Evolutionary conservation across 495 filamentous ascomycete genomes (phyloP).

Genomic region (Entonaema liquescens): DNA sequence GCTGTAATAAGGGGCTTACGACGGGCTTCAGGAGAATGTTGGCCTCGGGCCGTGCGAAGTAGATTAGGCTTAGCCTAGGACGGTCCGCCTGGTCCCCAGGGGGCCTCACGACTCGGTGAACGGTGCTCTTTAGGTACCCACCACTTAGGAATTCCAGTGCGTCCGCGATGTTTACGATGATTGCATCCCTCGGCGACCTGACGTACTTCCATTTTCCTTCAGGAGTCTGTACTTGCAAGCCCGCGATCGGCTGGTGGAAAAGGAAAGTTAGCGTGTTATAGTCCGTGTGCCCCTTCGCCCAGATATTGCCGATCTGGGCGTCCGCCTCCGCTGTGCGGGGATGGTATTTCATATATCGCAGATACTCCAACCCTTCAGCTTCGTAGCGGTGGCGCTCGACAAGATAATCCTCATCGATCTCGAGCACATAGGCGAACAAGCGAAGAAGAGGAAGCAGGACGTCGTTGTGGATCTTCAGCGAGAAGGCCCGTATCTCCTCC

Average conservation of each 20-base stretch:
- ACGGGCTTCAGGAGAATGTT: slow-evolving; percentile 55
- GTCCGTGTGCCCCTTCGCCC: slow-evolving; percentile 62
- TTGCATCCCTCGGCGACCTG: slow-evolving; percentile 57
- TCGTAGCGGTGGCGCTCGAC: slow-evolving; percentile 61
- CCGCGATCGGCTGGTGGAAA: slow-evolving; percentile 65
- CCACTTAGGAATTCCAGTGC: slow-evolving; percentile 58
- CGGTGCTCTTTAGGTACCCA: slow-evolving; percentile 60
- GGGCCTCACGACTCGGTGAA: slow-evolving; percentile 61
- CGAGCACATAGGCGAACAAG: slow-evolving; percentile 60
- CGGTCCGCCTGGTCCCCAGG: slow-evolving; percentile 57
- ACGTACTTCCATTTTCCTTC: slow-evolving; percentile 56
- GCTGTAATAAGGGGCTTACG: slow-evolving; percentile 55
- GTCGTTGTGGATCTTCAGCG: slow-evolving; percentile 56
- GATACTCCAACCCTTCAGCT: slow-evolving; percentile 54
- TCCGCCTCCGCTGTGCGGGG: slow-evolving; percentile 57
- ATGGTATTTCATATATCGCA: slow-evolving; percentile 66
- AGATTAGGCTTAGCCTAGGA: slow-evolving; percentile 60
- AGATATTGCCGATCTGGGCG: slow-evolving; percentile 52
- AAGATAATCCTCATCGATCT: slow-evolving; percentile 63
- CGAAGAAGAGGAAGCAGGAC: slow-evolving; percentile 56
- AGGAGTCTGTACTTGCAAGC: slow-evolving; percentile 57
- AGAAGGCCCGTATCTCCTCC: slow-evolving; percentile 59
- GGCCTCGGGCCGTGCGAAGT: slow-evolving; percentile 55
- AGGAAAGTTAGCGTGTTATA: slow-evolving; percentile 63
- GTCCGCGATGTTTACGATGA: slow-evolving; percentile 62